These are phyloP conservation scores for Penicillium frequentans DNA, from an alignment of 2,329 filamentous ascomycete genomes.

Conservation along the genomic window DNA sequence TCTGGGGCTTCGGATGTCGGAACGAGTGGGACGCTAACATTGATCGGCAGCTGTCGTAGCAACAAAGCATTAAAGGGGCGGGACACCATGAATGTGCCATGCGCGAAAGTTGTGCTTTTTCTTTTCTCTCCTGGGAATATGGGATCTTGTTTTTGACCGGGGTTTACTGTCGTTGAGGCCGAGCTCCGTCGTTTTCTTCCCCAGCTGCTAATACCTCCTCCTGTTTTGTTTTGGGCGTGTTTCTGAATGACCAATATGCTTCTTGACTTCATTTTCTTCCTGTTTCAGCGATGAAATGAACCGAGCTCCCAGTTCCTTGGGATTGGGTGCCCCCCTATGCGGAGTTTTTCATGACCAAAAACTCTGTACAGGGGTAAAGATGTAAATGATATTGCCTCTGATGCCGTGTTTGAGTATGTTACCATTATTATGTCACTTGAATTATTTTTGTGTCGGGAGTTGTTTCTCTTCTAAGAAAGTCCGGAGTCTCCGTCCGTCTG, in stretches of 20 bases:
- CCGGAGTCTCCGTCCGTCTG: not conserved
- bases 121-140: conserved; percentile 21
- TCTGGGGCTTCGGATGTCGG: not conserved
- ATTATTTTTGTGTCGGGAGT: conserved; percentile 16
- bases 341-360: not conserved
- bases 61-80: not conserved
- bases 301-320: conserved; percentile 11
- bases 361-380: conserved; percentile 27
- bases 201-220: conserved; percentile 38
- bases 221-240: conserved; percentile 36
- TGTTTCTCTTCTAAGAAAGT: conserved; percentile 4
- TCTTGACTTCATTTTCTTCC: conserved; percentile 26
- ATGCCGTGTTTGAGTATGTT: conserved; percentile 37
- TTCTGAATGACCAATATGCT: conserved; percentile 24
- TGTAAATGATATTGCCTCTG: conserved; percentile 46
- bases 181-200: conserved; percentile 30
- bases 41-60: not conserved
- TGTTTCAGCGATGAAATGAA: conserved; percentile 30
- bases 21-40: conserved; percentile 15
- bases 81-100: conserved; percentile 7
- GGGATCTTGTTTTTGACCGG: conserved; percentile 33
- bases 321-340: not conserved
- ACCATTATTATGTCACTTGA: conserved; percentile 16
- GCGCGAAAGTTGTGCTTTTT: conserved; percentile 27
- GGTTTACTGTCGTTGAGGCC: conserved; percentile 29